Evolutionary conservation across 1,284 basidiomycete genomes (phyloP).

Genomic region (Leccinum pachyderme): DNA sequence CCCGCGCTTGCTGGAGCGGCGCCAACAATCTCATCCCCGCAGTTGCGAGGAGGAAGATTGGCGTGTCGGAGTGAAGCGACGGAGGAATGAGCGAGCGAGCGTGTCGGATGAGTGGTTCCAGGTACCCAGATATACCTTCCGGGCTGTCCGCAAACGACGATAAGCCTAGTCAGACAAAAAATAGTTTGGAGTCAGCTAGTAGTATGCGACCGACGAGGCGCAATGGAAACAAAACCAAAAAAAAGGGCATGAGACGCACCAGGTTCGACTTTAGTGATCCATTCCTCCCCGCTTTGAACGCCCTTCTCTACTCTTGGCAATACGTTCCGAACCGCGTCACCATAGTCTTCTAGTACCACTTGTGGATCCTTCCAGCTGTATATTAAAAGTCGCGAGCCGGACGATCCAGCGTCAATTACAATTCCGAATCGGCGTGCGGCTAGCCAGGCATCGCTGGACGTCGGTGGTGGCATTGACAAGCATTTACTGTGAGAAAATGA

Average conservation of each 20-base stretch:
- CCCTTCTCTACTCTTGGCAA: slow-evolving; percentile 93
- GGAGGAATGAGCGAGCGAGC: slow-evolving; percentile 85
- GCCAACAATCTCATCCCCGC: slow-evolving; percentile 94
- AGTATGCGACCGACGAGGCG: background rate
- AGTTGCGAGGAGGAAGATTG: slow-evolving; percentile 93
- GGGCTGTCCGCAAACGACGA: slow-evolving; percentile 79
- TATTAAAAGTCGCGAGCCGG: slow-evolving; percentile 93
- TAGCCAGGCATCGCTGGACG: slow-evolving; percentile 67
- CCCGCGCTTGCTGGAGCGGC: slow-evolving; percentile 63
- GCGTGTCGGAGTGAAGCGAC: slow-evolving; percentile 78
- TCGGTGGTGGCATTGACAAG: slow-evolving; percentile 68
- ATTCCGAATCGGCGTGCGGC: slow-evolving; percentile 86
- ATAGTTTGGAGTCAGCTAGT: background rate
- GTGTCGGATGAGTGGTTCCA: slow-evolving; percentile 82
- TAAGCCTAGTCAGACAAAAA: slow-evolving; percentile 57
- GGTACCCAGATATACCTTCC: slow-evolving; percentile 70
- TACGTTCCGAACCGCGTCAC: slow-evolving; percentile 43
- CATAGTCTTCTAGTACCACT: slow-evolving; percentile 45
- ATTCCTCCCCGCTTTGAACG: slow-evolving; percentile 74
- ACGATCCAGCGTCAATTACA: slow-evolving; percentile 97
- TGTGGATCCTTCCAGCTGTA: slow-evolving; percentile 94
- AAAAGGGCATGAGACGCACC: slow-evolving; percentile 52
- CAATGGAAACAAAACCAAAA: background rate
- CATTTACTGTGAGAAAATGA: slow-evolving; percentile 30
- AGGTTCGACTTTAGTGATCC: slow-evolving; percentile 92